These are phyloP conservation scores for Aspergillus viridinutans DNA, from an alignment of 2,329 filamentous ascomycete genomes.

Conservation along the genomic window DNA sequence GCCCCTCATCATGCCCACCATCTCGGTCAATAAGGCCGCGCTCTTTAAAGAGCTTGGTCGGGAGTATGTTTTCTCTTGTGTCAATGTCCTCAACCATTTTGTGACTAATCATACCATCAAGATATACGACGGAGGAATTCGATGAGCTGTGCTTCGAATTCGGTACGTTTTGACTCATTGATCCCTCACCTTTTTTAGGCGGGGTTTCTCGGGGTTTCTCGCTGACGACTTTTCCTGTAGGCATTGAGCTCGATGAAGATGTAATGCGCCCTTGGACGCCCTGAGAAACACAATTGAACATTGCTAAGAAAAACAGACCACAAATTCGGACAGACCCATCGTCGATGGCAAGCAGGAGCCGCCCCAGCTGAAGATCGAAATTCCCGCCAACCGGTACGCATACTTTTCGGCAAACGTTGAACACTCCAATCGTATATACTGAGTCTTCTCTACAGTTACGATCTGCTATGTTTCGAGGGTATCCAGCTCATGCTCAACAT, in stretches of 20 bases:
- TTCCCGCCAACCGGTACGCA: slow-evolving; percentile 83
- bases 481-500: slow-evolving; percentile 95
- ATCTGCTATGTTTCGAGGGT: slow-evolving; percentile 96
- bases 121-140: slow-evolving; percentile 89
- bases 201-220: slow-evolving; percentile 25
- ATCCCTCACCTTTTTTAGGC: slow-evolving; percentile 5
- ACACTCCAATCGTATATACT: slow-evolving; percentile 14
- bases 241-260: slow-evolving; percentile 95
- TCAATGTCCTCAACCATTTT: slow-evolving; percentile 12
- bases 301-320: slow-evolving; percentile 50
- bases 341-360: slow-evolving; percentile 78
- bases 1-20: slow-evolving; percentile 77
- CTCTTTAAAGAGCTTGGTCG: slow-evolving; percentile 89
- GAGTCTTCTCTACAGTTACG: slow-evolving; percentile 49
- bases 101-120: slow-evolving; percentile 31
- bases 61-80: slow-evolving; percentile 55
- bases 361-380: slow-evolving; percentile 95
- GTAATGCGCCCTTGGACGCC: slow-evolving; percentile 28
- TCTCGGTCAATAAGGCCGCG: slow-evolving; percentile 90
- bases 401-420: neutral
- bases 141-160: slow-evolving; percentile 98
- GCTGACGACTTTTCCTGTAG: slow-evolving; percentile 36
- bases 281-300: slow-evolving; percentile 17
- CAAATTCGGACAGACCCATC: slow-evolving; percentile 67
- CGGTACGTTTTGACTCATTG: slow-evolving; percentile 47